Conservation (phyloP, 306 rosid genomes). For the Dryas alaskensis region DNA sequence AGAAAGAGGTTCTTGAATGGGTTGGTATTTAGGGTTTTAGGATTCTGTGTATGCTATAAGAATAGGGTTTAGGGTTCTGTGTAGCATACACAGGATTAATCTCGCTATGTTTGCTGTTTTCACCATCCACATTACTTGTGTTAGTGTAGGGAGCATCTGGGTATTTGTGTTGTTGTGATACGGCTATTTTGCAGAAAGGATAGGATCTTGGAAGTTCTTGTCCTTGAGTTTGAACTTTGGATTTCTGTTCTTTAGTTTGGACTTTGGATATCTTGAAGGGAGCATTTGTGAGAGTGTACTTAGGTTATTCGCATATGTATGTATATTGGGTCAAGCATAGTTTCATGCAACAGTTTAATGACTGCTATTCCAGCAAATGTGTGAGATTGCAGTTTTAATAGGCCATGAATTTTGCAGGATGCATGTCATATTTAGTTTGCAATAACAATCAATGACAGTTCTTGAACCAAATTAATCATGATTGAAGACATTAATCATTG, state of each 20-base stretch:
- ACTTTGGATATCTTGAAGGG: neutral
- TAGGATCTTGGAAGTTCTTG: neutral
- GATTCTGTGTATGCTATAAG: neutral
- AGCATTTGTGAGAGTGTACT: neutral
- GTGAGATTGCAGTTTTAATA: neutral
- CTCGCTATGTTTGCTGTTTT: no score
- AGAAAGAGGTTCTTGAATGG: neutral
- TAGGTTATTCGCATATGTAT: neutral
- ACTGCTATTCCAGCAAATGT: neutral
- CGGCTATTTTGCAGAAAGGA: neutral
- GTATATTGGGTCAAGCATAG: neutral
- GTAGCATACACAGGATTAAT: neutral
- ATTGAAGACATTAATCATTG: neutral
- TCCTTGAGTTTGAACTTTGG: neutral
- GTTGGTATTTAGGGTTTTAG: neutral
- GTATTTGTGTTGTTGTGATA: neutral
- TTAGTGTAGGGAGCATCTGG: no score
- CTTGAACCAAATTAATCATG: neutral
- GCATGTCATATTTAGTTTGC: neutral
- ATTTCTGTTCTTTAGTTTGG: neutral
- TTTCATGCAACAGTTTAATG: neutral
- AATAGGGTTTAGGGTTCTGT: neutral
- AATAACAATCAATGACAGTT: neutral
- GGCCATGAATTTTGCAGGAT: neutral
- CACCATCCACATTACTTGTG: no score